A percentile compares a stretch with the other conserved stretches of the same genome.
Evolutionary conservation across 495 filamentous ascomycete genomes (phyloP).

Genomic region (Aspergillus carlsbadensis): DNA sequence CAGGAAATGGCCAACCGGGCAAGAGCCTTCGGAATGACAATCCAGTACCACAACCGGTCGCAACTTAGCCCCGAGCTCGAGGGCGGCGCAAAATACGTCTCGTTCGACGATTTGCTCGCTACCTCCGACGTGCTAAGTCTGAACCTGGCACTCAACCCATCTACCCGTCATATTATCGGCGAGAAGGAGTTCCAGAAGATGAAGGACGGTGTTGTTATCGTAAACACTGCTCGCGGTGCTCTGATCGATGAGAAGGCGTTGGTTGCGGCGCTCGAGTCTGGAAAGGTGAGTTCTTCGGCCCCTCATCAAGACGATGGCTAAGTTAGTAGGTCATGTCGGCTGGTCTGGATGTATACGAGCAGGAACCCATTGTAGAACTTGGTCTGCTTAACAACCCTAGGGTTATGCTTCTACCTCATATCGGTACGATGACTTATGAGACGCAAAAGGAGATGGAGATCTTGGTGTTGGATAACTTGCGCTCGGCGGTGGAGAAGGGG

Average conservation of each 20-base stretch:
- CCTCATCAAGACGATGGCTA: conserved; percentile 5
- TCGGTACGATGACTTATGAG: conserved; percentile 69
- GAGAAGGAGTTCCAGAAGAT: conserved; percentile 64
- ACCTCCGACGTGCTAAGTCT: conserved; percentile 73
- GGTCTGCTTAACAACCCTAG: conserved; percentile 67
- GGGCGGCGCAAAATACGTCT: conserved; percentile 64
- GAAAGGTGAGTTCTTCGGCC: conserved; percentile 52
- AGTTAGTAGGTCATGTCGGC: conserved; percentile 42
- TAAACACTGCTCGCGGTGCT: conserved; percentile 81
- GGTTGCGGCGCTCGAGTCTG: conserved; percentile 65
- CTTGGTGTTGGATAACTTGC: conserved; percentile 67
- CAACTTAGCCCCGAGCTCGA: conserved; percentile 50
- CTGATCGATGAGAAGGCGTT: conserved; percentile 77
- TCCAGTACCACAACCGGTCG: conserved; percentile 70
- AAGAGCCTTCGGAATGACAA: conserved; percentile 66
- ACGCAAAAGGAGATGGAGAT: conserved; percentile 77
- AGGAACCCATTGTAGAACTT: conserved; percentile 70
- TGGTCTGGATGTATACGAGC: conserved; percentile 81
- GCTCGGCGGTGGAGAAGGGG: conserved; percentile 61
- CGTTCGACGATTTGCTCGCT: conserved; percentile 65
- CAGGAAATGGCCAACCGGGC: conserved; percentile 70
- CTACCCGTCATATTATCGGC: conserved; percentile 70
- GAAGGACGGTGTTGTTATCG: conserved; percentile 75
- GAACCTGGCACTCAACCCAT: conserved; percentile 67
- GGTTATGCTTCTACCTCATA: conserved; percentile 76